A percentile compares a stretch with the other conserved stretches of the same genome.
Conservation (phyloP, 495 filamentous ascomycete species). For the Neurospora hispaniola region DNA sequence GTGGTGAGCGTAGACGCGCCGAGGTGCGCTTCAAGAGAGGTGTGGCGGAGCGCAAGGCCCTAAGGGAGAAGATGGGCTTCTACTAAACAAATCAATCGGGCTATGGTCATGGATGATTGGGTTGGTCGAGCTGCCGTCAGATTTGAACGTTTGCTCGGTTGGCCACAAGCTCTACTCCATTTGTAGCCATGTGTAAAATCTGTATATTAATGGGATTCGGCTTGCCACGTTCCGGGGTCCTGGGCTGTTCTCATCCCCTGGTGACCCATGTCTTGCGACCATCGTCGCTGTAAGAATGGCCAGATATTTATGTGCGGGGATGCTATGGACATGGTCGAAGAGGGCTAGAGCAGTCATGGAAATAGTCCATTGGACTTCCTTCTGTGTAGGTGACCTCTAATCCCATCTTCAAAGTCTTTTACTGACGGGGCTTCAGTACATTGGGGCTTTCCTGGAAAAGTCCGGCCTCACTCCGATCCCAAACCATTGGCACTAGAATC, state of each 20-base stretch:
- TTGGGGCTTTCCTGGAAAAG: background rate
- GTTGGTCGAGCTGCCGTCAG: background rate
- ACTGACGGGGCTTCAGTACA: background rate
- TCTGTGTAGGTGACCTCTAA: background rate
- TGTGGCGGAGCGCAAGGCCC: constrained; percentile 37
- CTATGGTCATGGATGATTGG: background rate
- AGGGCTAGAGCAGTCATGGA: background rate
- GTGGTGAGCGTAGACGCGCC: constrained; percentile 80
- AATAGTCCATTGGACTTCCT: background rate
- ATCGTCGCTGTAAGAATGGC: background rate
- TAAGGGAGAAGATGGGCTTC: constrained; percentile 25
- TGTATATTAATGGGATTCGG: constrained; percentile 16
- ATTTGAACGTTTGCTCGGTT: background rate
- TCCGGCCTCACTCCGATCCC: background rate
- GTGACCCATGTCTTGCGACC: background rate
- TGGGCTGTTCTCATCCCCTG: background rate
- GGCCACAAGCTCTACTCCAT: background rate
- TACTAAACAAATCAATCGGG: constrained; percentile 8
- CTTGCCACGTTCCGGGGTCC: background rate
- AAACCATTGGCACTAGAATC: background rate
- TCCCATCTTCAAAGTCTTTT: background rate
- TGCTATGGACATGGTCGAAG: background rate
- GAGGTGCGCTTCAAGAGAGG: constrained; percentile 57
- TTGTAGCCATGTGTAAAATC: constrained; percentile 12
- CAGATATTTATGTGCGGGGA: background rate